A percentile compares a stretch with the other conserved stretches of the same genome.
phyloP scores from a whole-genome alignment of 169 alveolate genomes.

The Plasmodium blacklocki region DNA sequence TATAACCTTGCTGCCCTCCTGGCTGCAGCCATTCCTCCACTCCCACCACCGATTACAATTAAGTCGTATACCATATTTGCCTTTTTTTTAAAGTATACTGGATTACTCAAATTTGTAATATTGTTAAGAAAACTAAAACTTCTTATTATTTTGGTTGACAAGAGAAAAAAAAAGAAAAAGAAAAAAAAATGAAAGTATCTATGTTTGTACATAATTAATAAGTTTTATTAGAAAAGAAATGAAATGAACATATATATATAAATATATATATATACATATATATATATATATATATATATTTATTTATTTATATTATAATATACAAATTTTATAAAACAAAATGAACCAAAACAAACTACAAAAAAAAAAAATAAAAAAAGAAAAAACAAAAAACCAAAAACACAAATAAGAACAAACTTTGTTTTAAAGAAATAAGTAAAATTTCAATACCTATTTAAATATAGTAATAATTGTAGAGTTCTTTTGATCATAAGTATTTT shows the following conservation, averaged over 20 bases:
- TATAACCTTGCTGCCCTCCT: conserved; percentile 80
- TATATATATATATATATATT: background rate
- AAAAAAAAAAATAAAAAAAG: background rate
- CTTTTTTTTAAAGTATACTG: conserved; percentile 39
- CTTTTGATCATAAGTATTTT: conserved; percentile 26
- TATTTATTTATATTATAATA: background rate
- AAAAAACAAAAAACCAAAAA: background rate
- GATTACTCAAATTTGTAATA: conserved; percentile 12
- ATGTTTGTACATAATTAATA: conserved; percentile 23
- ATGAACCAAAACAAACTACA: background rate
- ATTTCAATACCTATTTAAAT: conserved; percentile 35
- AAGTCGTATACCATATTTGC: conserved; percentile 80
- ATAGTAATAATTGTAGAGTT: conserved; percentile 10
- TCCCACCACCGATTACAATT: conserved; percentile 91
- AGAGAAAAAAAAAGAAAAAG: conserved; percentile 18
- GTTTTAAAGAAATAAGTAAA: background rate
- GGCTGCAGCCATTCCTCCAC: conserved; percentile 90
- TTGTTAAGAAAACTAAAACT: conserved; percentile 45
- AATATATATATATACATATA: background rate
- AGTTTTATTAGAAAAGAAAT: background rate
- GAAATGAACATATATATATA: background rate
- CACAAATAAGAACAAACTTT: too few relatives aligned
- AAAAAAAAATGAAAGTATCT: conserved; percentile 29
- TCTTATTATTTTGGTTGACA: conserved; percentile 34
- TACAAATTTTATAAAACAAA: background rate